Evolutionary conservation across 106 monocot species (phyloP).

Genomic region (Narthecium ossifragum): DNA sequence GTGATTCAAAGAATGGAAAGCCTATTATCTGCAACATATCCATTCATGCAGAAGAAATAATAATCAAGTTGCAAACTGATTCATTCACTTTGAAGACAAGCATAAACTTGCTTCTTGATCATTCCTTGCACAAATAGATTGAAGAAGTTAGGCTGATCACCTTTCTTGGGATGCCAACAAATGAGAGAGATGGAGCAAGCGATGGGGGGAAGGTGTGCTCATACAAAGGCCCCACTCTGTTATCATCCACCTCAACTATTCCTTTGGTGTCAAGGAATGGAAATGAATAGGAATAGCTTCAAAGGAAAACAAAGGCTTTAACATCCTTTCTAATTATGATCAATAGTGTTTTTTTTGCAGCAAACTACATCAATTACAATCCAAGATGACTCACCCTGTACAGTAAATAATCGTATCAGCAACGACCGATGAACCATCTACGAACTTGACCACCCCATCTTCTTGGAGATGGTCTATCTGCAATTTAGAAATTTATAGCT

Average conservation of each 20-base stretch:
- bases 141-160: too few species aligned
- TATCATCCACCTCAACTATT: constrained; percentile 46
- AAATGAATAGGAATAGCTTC: constrained; percentile 57
- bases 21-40: constrained; percentile 32
- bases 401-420: constrained; percentile 66
- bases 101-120: too few species aligned
- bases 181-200: constrained; percentile 58
- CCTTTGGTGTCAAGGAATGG: constrained; percentile 70
- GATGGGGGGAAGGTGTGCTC: constrained; percentile 75
- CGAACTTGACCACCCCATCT: constrained; percentile 50
- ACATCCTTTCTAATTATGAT: too few species aligned
- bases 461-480: constrained; percentile 42
- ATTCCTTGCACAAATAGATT: too few species aligned
- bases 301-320: constrained; percentile 20
- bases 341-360: neutral
- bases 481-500: too few species aligned
- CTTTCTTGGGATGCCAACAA: constrained; percentile 67
- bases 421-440: constrained; percentile 32
- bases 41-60: neutral
- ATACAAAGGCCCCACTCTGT: constrained; percentile 69
- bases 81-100: too few species aligned
- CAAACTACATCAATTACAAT: neutral
- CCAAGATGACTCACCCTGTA: constrained; percentile 34
- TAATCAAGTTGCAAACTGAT: too few species aligned
- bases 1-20: constrained; percentile 63